A percentile compares a stretch with the other conserved stretches of the same genome.
These are phyloP conservation scores for Periconia digitata DNA, from an alignment of 2,329 filamentous ascomycete genomes.

Conservation along the genomic window DNA sequence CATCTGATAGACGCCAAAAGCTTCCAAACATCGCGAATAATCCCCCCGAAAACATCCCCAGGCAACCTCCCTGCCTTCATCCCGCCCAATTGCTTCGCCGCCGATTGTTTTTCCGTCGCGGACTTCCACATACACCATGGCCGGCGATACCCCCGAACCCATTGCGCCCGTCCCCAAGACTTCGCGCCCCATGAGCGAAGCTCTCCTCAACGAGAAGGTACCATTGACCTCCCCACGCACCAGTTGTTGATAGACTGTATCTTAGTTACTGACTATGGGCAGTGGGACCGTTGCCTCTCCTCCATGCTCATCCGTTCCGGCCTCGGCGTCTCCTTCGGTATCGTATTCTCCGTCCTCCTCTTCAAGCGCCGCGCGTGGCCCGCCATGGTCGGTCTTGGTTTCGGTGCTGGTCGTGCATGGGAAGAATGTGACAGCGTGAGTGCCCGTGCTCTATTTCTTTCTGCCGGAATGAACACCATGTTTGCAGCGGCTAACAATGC, in stretches of 20 bases:
- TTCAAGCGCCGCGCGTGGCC: slow-evolving; percentile 99
- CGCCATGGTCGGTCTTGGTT: slow-evolving; percentile 90
- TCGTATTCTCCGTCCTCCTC: slow-evolving; percentile 96
- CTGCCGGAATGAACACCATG: neutral
- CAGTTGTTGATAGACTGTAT: neutral
- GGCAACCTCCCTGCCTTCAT: neutral
- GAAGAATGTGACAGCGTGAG: slow-evolving; percentile 88
- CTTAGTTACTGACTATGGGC: slow-evolving; percentile 21
- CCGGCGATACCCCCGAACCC: slow-evolving; percentile 58
- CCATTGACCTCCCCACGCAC: neutral
- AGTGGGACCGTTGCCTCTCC: slow-evolving; percentile 99
- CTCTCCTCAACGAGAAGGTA: slow-evolving; percentile 99
- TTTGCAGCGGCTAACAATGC: neutral
- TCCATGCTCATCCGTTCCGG: slow-evolving; percentile 96
- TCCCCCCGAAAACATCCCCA: slow-evolving; percentile 5
- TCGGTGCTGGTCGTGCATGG: slow-evolving; percentile 94
- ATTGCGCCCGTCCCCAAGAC: slow-evolving; percentile 68
- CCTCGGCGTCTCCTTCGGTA: slow-evolving; percentile 93
- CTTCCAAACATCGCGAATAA: slow-evolving; percentile 15
- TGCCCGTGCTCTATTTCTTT: slow-evolving; percentile 12
- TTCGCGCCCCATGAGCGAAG: slow-evolving; percentile 87
- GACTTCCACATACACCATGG: slow-evolving; percentile 49
- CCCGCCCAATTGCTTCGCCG: neutral
- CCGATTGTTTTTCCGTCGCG: neutral
- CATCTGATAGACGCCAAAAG: slow-evolving; percentile 2